phyloP scores from a whole-genome alignment of 2,329 filamentous ascomycete species.

The Madurella fahalii region DNA sequence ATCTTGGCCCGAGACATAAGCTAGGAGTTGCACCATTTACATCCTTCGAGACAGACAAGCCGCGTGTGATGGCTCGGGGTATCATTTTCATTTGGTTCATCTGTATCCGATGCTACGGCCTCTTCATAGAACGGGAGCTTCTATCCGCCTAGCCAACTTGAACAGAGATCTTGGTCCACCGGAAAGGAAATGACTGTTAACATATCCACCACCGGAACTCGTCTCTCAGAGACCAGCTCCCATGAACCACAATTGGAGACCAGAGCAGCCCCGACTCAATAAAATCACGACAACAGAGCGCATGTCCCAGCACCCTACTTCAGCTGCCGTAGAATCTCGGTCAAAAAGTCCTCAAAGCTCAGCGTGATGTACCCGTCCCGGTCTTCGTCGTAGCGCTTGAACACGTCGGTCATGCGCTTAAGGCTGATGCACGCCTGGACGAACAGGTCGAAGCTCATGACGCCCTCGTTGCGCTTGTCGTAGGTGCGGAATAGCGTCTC shows the following conservation, averaged over 20 bases:
- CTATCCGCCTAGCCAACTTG: background rate
- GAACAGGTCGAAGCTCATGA: slow-evolving; percentile 91
- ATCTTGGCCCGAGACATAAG: no score
- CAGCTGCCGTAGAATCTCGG: slow-evolving; percentile 61
- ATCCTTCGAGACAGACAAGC: no score
- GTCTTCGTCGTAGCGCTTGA: slow-evolving; percentile 98
- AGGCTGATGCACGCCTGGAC: slow-evolving; percentile 95
- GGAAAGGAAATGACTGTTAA: background rate
- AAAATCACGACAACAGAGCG: no score
- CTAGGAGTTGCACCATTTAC: no score
- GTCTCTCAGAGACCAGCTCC: no score
- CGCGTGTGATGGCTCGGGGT: slow-evolving; percentile 7
- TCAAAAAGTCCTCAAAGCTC: slow-evolving; percentile 77
- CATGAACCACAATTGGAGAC: no score
- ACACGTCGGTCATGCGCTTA: slow-evolving; percentile 98
- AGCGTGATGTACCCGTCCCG: slow-evolving; percentile 87
- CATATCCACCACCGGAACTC: background rate
- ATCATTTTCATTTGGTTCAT: slow-evolving; percentile 9
- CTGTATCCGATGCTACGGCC: background rate
- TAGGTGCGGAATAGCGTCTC: slow-evolving; percentile 82
- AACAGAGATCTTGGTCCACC: background rate
- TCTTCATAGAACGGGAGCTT: background rate
- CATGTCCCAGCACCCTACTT: slow-evolving; percentile 36
- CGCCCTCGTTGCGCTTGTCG: slow-evolving; percentile 68
- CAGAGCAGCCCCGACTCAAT: no score